Evolutionary conservation across 2,329 filamentous ascomycete species (phyloP).

Genomic region (Diaporthe vaccinii): DNA sequence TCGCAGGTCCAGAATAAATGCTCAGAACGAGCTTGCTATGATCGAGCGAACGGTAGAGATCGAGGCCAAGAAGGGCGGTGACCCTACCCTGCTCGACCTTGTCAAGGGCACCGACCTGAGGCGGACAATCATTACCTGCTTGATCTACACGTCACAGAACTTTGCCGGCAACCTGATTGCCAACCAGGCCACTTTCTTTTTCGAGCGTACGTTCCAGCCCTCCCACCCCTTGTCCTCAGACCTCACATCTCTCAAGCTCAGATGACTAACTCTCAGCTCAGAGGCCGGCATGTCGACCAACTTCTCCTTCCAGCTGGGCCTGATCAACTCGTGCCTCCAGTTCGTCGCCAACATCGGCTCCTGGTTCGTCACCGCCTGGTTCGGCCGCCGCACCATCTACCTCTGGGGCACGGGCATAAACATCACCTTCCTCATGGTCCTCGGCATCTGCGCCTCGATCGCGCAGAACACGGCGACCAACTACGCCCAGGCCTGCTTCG

Average conservation of each 20-base stretch:
- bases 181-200: constrained; percentile 74
- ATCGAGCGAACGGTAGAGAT: constrained; percentile 70
- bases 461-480: constrained; percentile 54
- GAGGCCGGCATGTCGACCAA: constrained; percentile 40
- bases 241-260: not conserved
- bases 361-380: constrained; percentile 53
- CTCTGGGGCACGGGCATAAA: constrained; percentile 71
- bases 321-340: constrained; percentile 41
- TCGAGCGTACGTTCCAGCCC: constrained; percentile 58
- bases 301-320: constrained; percentile 40
- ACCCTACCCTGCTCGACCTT: constrained; percentile 64
- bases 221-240: not conserved
- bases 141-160: constrained; percentile 71
- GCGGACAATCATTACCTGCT: constrained; percentile 68
- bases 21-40: constrained; percentile 66
- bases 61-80: constrained; percentile 59
- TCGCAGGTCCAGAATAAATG: constrained; percentile 53
- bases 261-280: constrained; percentile 1
- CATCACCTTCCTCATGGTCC: constrained; percentile 65
- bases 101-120: constrained; percentile 66
- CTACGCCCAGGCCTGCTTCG: constrained; percentile 72
- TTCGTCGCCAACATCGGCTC: constrained; percentile 44
- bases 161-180: constrained; percentile 74
- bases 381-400: constrained; percentile 71
- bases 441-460: constrained; percentile 71